Conservation (phyloP, 352 stramenopile genomes). For the Blastocystis sp. region DNA sequence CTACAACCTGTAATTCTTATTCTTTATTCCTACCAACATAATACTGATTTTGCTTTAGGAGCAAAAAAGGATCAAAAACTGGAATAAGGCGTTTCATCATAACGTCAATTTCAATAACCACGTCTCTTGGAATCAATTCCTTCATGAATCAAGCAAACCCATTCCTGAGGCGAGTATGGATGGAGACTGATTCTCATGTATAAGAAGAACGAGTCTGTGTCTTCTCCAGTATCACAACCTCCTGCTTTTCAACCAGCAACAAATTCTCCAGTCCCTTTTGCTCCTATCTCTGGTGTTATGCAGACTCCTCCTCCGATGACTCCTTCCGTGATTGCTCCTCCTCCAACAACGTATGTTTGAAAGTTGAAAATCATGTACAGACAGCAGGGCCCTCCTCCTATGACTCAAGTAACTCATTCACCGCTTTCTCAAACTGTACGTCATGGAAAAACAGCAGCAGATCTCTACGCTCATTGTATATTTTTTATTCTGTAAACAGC, state of each 20-base stretch:
- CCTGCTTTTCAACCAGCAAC: background rate
- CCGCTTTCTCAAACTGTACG: background rate
- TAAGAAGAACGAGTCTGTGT: background rate
- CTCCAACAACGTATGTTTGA: background rate
- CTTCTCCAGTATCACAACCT: background rate
- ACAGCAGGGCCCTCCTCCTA: background rate
- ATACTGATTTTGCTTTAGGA: background rate
- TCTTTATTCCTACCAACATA: background rate
- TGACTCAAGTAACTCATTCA: background rate
- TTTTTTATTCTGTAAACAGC: background rate
- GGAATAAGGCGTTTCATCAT: background rate
- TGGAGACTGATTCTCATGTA: background rate
- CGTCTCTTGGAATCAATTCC: background rate
- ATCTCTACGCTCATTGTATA: slow-evolving; percentile 4
- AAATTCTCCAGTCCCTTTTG: background rate
- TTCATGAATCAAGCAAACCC: background rate
- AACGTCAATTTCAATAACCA: background rate
- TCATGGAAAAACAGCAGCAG: slow-evolving; percentile 20
- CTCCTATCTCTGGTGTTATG: background rate
- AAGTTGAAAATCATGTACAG: background rate
- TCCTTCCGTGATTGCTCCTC: background rate
- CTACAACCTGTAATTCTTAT: background rate
- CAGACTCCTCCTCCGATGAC: background rate
- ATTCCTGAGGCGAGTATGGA: background rate
- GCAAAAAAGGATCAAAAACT: background rate